Percentiles rank a stretch among this genome's conserved stretches.
phyloP scores from a whole-genome alignment of 225 moss, liverwort and hornwort genomes.

The Takakia lepidozioides region DNA sequence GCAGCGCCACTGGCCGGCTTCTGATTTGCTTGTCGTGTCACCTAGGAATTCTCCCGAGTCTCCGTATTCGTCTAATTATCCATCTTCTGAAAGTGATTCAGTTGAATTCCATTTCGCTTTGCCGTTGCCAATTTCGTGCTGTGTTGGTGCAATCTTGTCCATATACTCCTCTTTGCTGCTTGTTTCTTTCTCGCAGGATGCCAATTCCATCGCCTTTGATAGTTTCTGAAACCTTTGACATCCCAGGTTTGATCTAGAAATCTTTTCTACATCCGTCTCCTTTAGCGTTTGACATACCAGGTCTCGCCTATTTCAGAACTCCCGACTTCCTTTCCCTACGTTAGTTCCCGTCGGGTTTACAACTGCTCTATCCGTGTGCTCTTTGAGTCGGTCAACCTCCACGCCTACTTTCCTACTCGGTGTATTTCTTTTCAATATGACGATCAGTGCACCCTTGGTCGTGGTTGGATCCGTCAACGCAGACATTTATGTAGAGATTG shows the following conservation, averaged over 20 bases:
- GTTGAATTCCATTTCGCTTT: too few species aligned
- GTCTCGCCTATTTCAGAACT: too few species aligned
- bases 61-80: too few species aligned
- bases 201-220: background rate
- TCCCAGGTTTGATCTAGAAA: too few species aligned
- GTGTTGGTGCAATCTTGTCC: too few species aligned
- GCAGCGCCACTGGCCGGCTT: too few species aligned
- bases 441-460: conserved; percentile 27
- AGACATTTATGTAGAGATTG: conserved; percentile 33
- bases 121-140: too few species aligned
- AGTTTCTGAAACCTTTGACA: background rate
- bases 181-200: background rate
- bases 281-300: too few species aligned
- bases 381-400: background rate
- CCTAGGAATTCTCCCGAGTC: too few species aligned
- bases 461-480: conserved; percentile 32
- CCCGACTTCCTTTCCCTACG: background rate
- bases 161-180: background rate
- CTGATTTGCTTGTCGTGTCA: too few species aligned
- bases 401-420: background rate
- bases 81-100: too few species aligned
- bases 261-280: too few species aligned
- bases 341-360: background rate
- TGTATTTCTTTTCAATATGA: conserved; percentile 9
- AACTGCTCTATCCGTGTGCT: background rate